Percentiles rank a stretch among this genome's conserved stretches.
Evolutionary conservation across 768 basidiomycete species (phyloP).

Genomic region (Dioszegia crocea): DNA sequence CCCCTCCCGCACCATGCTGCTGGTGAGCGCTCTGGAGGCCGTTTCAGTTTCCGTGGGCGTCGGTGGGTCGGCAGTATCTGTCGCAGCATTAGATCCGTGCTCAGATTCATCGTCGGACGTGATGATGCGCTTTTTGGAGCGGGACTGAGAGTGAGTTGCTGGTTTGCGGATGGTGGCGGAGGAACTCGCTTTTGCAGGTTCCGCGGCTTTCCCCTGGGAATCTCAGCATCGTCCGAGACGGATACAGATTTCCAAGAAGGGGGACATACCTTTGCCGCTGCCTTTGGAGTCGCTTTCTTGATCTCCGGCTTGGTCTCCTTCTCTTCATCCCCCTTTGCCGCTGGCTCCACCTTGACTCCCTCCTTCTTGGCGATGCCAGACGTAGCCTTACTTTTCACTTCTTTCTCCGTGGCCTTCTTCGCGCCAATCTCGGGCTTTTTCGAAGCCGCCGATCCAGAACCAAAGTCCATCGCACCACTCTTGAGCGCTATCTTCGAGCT

Average conservation of each 20-base stretch:
- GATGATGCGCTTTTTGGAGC: constrained; percentile 23
- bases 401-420: constrained; percentile 18
- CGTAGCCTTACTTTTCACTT: background rate
- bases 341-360: background rate
- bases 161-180: background rate
- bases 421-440: background rate
- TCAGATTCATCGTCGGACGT: constrained; percentile 26
- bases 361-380: constrained; percentile 1
- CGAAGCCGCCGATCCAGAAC: background rate
- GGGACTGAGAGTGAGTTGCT: background rate
- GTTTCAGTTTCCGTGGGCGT: background rate
- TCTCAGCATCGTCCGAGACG: background rate
- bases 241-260: background rate
- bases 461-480: constrained; percentile 38
- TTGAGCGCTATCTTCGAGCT: constrained; percentile 20
- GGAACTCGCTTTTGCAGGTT: background rate
- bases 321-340: background rate
- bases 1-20: constrained; percentile 24
- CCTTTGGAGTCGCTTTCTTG: background rate
- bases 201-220: background rate
- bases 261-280: background rate
- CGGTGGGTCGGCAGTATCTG: constrained; percentile 6
- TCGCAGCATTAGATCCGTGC: background rate
- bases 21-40: background rate
- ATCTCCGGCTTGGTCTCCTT: background rate